Percentiles rank a stretch among this genome's conserved stretches.
These are phyloP conservation scores for Silybum marianum DNA, from an alignment of 129 eudicot genomes.

Conservation along the genomic window DNA sequence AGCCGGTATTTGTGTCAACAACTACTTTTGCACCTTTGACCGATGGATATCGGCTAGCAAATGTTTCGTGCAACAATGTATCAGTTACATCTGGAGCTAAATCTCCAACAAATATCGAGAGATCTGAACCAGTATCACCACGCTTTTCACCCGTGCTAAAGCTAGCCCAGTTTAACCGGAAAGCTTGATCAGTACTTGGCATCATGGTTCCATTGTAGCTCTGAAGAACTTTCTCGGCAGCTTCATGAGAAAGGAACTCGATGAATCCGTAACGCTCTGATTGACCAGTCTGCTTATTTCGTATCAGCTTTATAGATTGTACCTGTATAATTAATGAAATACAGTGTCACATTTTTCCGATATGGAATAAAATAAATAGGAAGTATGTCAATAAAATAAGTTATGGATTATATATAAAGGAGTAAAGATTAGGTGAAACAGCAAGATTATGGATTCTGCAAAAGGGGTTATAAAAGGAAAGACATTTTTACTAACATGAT, in stretches of 20 bases:
- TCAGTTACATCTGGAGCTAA: slow-evolving; percentile 88
- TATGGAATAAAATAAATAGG: background rate
- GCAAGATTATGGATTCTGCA: background rate
- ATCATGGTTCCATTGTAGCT: slow-evolving; percentile 60
- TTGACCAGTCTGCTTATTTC: slow-evolving; percentile 82
- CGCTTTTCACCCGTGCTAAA: slow-evolving; percentile 84
- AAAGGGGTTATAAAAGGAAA: background rate
- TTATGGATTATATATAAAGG: too few relatives aligned
- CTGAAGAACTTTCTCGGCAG: slow-evolving; percentile 84
- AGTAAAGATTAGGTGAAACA: background rate
- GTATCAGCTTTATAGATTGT: slow-evolving; percentile 70
- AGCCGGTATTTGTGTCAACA: slow-evolving; percentile 71
- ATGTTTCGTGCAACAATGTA: slow-evolving; percentile 65
- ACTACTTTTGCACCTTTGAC: slow-evolving; percentile 96
- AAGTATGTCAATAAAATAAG: too few relatives aligned
- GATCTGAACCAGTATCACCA: slow-evolving; percentile 60
- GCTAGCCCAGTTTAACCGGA: slow-evolving; percentile 91
- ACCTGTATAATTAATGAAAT: slow-evolving; percentile 47
- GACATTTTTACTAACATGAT: background rate
- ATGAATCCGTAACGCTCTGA: slow-evolving; percentile 88
- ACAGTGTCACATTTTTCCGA: background rate
- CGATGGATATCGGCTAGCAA: slow-evolving; percentile 72
- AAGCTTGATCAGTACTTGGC: slow-evolving; percentile 79
- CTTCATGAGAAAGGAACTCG: slow-evolving; percentile 74
- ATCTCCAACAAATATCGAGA: slow-evolving; percentile 90